Evolutionary conservation across 2,329 filamentous ascomycete genomes (phyloP), one percentile per base, ranked within the genome.

Genomic region (Venturia aucupariae): DNA sequence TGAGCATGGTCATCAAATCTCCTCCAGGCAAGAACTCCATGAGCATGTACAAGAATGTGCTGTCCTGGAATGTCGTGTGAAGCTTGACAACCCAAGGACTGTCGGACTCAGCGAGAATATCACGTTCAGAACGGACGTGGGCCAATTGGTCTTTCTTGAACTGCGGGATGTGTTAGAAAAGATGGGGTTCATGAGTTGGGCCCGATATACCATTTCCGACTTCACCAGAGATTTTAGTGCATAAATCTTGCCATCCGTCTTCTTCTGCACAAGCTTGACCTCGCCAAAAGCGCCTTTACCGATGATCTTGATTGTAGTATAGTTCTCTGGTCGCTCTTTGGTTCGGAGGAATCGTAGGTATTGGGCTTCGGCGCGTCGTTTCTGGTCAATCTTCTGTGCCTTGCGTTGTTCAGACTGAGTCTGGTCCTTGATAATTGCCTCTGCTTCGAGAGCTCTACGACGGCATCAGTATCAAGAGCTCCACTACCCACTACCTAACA

Each of bases 1-100:
- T 99, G 70, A 99, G 82, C 94, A 99, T 99, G 3, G 94, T 99
- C 94, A 99, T 99, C 75, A 99, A 78, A 79, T 99, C 94, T 76
- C 94, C 94, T 76, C 94, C 94, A 8, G 94, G 94, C 76, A 99
- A 84, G 78, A 97, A 99, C 78, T 99, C 94, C 94, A 99, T 99
- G 67, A 99, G 82, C 88, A 99, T 94, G 81, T 99, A 99, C 42
- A 99, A 81, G 79, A 97, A 99, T 69, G 94, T 93, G 57, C 85
- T 84, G 75, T 99, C 94, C 78, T 99, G 94, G 82, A 99, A 99
- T 0, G 94, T 97, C 15, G 94, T 97, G 80, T 90, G 96, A 67
- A 99, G 86, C 82, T 97, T 99, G 71, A 99, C 94, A 19, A 99
- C 90, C 94, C 94, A 99, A 5, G 94, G 93, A 74, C 94, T 97